These are phyloP conservation scores for Aurinia saxatilis DNA, from an alignment of 345 rosid genomes.

Conservation along the genomic window DNA sequence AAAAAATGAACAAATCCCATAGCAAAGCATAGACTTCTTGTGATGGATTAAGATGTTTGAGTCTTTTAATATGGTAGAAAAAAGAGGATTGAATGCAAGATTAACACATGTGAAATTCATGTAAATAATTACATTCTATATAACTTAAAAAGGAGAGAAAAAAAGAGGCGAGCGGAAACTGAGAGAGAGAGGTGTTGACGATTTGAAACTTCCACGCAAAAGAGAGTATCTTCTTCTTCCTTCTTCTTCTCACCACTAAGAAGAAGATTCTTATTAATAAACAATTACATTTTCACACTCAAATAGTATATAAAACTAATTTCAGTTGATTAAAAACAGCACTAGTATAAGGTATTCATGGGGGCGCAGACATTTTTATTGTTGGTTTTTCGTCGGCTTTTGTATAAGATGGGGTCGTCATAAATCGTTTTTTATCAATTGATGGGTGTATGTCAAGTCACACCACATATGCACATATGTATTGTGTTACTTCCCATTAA, in stretches of 20 bases:
- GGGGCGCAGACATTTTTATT: conserved; percentile 3
- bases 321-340: background rate
- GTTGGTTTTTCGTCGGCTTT: background rate
- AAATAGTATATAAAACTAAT: background rate
- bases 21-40: background rate
- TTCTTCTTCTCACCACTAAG: conserved; percentile 19
- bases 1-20: background rate
- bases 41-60: background rate
- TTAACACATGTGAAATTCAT: conserved; percentile 5
- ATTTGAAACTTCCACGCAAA: conserved; percentile 22
- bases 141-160: background rate
- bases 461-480: background rate
- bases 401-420: background rate
- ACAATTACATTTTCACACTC: background rate
- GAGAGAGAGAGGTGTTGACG: conserved; percentile 9
- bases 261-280: conserved; percentile 18
- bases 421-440: background rate
- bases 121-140: background rate
- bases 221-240: conserved; percentile 21
- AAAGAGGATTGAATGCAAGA: background rate
- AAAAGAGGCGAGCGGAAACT: conserved; percentile 6
- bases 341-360: background rate
- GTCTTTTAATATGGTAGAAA: background rate
- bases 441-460: conserved; percentile 23
- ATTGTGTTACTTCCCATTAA: background rate